Evolutionary conservation across 768 basidiomycete species (phyloP).

Genomic region (Trametes meyenii): DNA sequence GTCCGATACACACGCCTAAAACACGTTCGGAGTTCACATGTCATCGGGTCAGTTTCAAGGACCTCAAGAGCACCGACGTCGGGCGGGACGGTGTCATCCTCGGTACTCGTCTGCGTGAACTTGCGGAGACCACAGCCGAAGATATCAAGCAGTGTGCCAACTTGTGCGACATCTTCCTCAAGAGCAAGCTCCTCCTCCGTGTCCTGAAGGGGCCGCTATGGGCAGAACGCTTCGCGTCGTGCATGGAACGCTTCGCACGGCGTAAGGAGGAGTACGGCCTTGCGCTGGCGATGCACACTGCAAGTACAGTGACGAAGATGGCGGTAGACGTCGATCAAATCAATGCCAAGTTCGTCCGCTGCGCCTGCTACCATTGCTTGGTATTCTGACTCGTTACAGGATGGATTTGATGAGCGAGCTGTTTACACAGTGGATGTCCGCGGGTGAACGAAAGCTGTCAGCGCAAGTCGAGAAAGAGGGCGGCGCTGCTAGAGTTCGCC

Average conservation of each 20-base stretch:
- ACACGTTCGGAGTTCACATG: not conserved
- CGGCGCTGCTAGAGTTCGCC: not conserved
- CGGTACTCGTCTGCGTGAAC: slow-evolving; percentile 35
- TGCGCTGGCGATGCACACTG: slow-evolving; percentile 42
- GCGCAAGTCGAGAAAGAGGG: not conserved
- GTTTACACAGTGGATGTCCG: not conserved
- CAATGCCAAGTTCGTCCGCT: slow-evolving; percentile 12
- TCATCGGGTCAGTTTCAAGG: not conserved
- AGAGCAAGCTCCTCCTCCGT: slow-evolving; percentile 45
- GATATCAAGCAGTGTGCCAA: slow-evolving; percentile 49
- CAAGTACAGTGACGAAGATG: slow-evolving; percentile 10
- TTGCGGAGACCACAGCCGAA: slow-evolving; percentile 37
- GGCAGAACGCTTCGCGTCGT: slow-evolving; percentile 42
- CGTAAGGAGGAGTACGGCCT: slow-evolving; percentile 41
- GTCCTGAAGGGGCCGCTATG: slow-evolving; percentile 39
- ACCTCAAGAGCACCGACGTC: not conserved
- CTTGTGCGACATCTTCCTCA: slow-evolving; percentile 46
- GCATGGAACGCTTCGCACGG: slow-evolving; percentile 37
- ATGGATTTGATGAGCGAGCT: slow-evolving; percentile 4
- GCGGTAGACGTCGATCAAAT: slow-evolving; percentile 1
- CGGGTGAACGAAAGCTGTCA: not conserved
- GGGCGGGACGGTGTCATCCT: slow-evolving; percentile 39
- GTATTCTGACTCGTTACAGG: not conserved
- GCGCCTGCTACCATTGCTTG: not conserved
- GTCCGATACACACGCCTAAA: slow-evolving; percentile 16